Evolutionary conservation across 2,329 filamentous ascomycete species (phyloP).

Genomic region (Apiospora saccharicola): DNA sequence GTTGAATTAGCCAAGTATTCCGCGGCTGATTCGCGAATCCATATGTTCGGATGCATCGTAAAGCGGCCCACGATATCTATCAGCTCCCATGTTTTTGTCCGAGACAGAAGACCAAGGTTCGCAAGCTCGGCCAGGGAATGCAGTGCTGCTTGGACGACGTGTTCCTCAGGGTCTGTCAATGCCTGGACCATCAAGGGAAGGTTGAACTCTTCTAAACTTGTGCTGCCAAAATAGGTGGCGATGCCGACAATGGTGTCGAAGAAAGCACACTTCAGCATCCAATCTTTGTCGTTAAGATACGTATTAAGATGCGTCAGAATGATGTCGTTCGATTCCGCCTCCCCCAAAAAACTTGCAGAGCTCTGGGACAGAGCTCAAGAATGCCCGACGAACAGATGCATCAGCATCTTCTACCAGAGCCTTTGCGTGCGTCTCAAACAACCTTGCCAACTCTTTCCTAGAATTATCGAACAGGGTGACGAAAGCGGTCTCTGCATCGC

Average conservation of each 20-base stretch:
- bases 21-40: constrained; percentile 90
- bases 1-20: constrained; percentile 83
- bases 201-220: constrained; percentile 92
- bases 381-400: constrained; percentile 85
- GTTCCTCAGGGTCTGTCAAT: constrained; percentile 90
- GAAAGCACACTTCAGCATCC: constrained; percentile 95
- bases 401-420: constrained; percentile 87
- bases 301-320: constrained; percentile 95
- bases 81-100: constrained; percentile 85
- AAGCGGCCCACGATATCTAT: constrained; percentile 85
- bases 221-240: constrained; percentile 86
- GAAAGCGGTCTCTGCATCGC: constrained; percentile 72
- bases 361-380: constrained; percentile 88
- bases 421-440: constrained; percentile 90
- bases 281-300: constrained; percentile 94
- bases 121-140: constrained; percentile 90
- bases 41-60: constrained; percentile 91
- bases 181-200: constrained; percentile 95
- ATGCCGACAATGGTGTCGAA: constrained; percentile 96
- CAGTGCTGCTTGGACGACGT: constrained; percentile 89
- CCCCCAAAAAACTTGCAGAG: constrained; percentile 96
- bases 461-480: constrained; percentile 88
- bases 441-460: constrained; percentile 79
- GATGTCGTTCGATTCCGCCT: constrained; percentile 92
- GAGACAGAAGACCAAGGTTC: constrained; percentile 84